Base-by-base conservation (phyloP, 2,329 filamentous ascomycete species). In the Botryotinia narcissicola region DNA sequence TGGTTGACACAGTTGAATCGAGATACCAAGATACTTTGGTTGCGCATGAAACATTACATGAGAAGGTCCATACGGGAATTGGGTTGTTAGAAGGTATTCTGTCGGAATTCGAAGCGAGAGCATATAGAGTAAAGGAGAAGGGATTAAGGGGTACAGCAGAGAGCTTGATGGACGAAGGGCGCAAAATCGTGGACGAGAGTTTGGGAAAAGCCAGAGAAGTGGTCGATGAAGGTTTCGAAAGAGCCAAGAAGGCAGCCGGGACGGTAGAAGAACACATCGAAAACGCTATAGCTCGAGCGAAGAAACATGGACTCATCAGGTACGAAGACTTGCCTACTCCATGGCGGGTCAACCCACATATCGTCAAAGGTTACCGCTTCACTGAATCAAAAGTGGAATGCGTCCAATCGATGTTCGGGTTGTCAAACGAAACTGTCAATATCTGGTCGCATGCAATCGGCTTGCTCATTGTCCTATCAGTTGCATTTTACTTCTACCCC, bases 401-500 rank as follows among this genome's bases (percentile, higher is more conserved):
- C 81, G 86, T 98, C 70, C 88, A 89, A 70, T 97, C 94, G 35
- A 90, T 93, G 75, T 95, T 97, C 80, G 88, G 89, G 75, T 85
- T 96, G 74, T 97, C 93, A 76, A 99, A 99, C 83, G 96, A 99
- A 84, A 89, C 92, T 59, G 91, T 98, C 85, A 99, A 99, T 83
- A 99, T 99, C 80, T 99, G 96, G 96, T 95, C 95, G 2, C 96
- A 99, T 81, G 89, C 92, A 20, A 87, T 99, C 44, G 96, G 96
- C 29, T 87, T 98, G n/a, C 80, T 98, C 46, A 86, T 98, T 75
- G 93, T 99, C 64, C 87, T 98, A 54, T 86, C 94, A 20, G 88
- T 98, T 61, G 96, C 96, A 73, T 95, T 99, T 78, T 97, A 97
- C 85, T 97, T 97, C 82, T 99, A 99, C 82, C 96, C 96, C 0